A percentile compares a stretch with the other conserved stretches of the same genome.
phyloP scores from a whole-genome alignment of 805 yeast genomes.

The Blastobotrys mokoenaii region DNA sequence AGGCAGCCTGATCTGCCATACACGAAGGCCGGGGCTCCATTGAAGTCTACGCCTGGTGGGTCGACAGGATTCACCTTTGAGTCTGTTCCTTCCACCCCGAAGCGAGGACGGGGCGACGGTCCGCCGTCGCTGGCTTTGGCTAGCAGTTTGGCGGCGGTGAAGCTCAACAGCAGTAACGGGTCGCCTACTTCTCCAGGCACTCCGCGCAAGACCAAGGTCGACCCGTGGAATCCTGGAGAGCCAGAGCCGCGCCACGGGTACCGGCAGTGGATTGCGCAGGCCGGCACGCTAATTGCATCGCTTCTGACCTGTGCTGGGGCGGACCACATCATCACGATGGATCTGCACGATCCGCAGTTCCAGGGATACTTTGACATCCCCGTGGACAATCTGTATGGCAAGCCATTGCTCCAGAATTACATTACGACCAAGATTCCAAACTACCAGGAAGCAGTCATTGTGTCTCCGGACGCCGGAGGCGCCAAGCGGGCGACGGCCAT shows the following conservation, averaged over 20 bases:
- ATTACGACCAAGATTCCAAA: slow-evolving; percentile 71
- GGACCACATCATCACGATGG: slow-evolving; percentile 95
- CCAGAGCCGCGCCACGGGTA: slow-evolving; percentile 49
- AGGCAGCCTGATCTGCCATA: slow-evolving; percentile 93
- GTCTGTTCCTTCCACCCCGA: slow-evolving; percentile 46
- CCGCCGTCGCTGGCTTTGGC: slow-evolving; percentile 7
- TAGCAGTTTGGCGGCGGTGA: slow-evolving; percentile 3
- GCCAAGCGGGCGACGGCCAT: slow-evolving; percentile 93
- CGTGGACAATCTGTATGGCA: slow-evolving; percentile 86
- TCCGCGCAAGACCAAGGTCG: slow-evolving; percentile 1
- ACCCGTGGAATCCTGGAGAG: slow-evolving; percentile 9
- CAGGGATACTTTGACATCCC: slow-evolving; percentile 97
- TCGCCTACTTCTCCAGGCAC: no score
- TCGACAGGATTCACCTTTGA: slow-evolving; percentile 36
- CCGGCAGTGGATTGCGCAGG: slow-evolving; percentile 92
- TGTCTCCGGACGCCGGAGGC: slow-evolving; percentile 98
- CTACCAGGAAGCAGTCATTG: slow-evolving; percentile 77
- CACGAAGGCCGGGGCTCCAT: slow-evolving; percentile 68
- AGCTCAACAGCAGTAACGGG: background rate
- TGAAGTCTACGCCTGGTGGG: slow-evolving; percentile 28
- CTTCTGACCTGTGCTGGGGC: slow-evolving; percentile 89
- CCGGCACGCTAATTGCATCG: slow-evolving; percentile 87
- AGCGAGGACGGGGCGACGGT: slow-evolving; percentile 5
- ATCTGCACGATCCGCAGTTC: slow-evolving; percentile 93
- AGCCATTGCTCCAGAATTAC: slow-evolving; percentile 80